A percentile compares a stretch with the other conserved stretches of the same genome.
These are phyloP conservation scores for Nyctanthes arbortristis DNA, from an alignment of 257 asterid species.

Conservation along the genomic window DNA sequence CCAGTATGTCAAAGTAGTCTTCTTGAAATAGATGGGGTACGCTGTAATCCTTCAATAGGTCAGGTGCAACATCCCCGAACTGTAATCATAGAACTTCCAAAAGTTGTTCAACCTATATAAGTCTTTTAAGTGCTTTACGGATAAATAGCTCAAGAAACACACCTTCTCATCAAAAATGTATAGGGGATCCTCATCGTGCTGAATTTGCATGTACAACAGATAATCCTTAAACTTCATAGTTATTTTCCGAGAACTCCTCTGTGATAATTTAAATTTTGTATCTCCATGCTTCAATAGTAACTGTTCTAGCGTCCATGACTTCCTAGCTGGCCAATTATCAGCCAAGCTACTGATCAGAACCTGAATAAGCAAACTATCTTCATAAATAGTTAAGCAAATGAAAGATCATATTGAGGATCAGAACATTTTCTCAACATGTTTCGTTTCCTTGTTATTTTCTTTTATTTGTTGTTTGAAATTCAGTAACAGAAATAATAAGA, in stretches of 20 bases:
- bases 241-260: constrained; percentile 73
- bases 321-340: constrained; percentile 88
- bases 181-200: constrained; percentile 97
- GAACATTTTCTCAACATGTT: constrained; percentile 13
- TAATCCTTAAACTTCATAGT: constrained; percentile 83
- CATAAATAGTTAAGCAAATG: constrained; percentile 19
- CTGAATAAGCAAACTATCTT: constrained; percentile 36
- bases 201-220: constrained; percentile 67
- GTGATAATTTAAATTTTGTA: constrained; percentile 71
- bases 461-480: not conserved
- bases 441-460: constrained; percentile 1
- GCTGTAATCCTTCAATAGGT: constrained; percentile 70
- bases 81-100: constrained; percentile 33
- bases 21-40: constrained; percentile 87
- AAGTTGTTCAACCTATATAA: constrained; percentile 21
- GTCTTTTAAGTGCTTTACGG: constrained; percentile 18
- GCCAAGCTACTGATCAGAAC: constrained; percentile 79
- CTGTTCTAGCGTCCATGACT: constrained; percentile 77
- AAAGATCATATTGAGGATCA: constrained; percentile 12
- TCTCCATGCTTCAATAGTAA: constrained; percentile 66
- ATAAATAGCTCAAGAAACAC: constrained; percentile 23
- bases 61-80: constrained; percentile 91
- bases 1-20: constrained; percentile 90
- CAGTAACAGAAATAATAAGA: not conserved
- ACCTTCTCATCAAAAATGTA: constrained; percentile 95